Conservation (phyloP, 129 eudicot genomes). For the Flaveria brownii region DNA sequence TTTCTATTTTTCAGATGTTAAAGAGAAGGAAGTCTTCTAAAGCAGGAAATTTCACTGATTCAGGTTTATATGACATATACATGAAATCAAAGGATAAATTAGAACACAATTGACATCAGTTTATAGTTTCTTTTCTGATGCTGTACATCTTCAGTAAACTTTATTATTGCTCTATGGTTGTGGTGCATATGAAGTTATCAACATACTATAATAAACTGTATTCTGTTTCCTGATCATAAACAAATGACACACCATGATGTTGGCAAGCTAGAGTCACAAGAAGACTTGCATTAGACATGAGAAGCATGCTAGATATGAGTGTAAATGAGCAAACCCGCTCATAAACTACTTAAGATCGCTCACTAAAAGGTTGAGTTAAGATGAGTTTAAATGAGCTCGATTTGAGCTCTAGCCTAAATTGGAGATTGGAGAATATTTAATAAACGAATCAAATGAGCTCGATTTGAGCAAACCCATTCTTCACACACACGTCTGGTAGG, state of each 20-base stretch:
- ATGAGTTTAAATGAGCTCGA: neutral
- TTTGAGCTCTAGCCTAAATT: neutral
- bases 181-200: neutral
- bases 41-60: slow-evolving; percentile 28
- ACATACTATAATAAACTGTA: neutral
- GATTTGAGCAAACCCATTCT: too few relatives aligned
- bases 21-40: slow-evolving; percentile 23
- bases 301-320: neutral
- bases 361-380: neutral
- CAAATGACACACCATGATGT: neutral
- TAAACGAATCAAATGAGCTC: too few relatives aligned
- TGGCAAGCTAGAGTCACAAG: neutral
- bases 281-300: neutral
- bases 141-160: neutral
- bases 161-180: slow-evolving; percentile 2
- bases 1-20: slow-evolving; percentile 7
- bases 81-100: slow-evolving; percentile 11
- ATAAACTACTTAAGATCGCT: neutral
- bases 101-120: slow-evolving; percentile 1
- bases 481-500: neutral
- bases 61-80: slow-evolving; percentile 5
- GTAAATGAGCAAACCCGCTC: neutral
- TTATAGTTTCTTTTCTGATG: neutral
- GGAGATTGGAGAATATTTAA: neutral
- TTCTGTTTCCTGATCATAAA: slow-evolving; percentile 8